These are phyloP conservation scores for Phytophthora hybrid DNA, from an alignment of 352 stramenopile species.

Conservation along the genomic window DNA sequence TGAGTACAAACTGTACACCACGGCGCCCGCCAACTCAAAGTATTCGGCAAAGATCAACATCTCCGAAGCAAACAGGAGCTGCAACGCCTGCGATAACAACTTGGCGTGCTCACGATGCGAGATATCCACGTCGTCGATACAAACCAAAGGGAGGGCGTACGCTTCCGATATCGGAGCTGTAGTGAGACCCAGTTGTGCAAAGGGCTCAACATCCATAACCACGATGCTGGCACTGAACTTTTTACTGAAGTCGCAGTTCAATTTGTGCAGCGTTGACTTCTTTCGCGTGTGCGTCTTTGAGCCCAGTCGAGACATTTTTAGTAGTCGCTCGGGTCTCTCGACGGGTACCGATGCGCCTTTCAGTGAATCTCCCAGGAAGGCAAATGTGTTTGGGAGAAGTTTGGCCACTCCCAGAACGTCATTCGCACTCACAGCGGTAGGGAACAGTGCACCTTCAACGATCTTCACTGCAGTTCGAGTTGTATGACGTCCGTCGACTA, in stretches of 20 bases:
- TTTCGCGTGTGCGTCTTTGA: background rate
- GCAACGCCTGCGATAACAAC: constrained; percentile 24
- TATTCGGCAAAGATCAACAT: constrained; percentile 39
- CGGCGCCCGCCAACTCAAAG: constrained; percentile 33
- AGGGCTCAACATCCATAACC: background rate
- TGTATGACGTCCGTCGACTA: constrained; percentile 19
- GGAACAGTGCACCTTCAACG: constrained; percentile 17
- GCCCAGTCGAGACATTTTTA: background rate
- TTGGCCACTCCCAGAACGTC: constrained; percentile 9
- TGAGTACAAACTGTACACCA: constrained; percentile 39
- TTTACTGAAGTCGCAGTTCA: background rate
- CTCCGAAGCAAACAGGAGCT: constrained; percentile 37
- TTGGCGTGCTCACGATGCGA: constrained; percentile 26
- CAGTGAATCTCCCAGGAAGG: constrained; percentile 3
- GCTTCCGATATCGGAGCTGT: background rate
- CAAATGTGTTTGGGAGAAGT: constrained; percentile 1
- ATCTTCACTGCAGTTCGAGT: constrained; percentile 33
- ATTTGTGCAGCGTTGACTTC: background rate
- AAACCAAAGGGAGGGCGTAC: background rate
- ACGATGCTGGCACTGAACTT: background rate
- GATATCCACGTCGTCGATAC: constrained; percentile 24
- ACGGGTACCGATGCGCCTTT: background rate
- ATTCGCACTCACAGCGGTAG: background rate
- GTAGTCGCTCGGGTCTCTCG: background rate
- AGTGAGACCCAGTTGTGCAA: background rate